Percentiles rank a stretch among this genome's conserved stretches.
These are phyloP conservation scores for Phytopythium litorale DNA, from an alignment of 352 stramenopile species.

Conservation along the genomic window DNA sequence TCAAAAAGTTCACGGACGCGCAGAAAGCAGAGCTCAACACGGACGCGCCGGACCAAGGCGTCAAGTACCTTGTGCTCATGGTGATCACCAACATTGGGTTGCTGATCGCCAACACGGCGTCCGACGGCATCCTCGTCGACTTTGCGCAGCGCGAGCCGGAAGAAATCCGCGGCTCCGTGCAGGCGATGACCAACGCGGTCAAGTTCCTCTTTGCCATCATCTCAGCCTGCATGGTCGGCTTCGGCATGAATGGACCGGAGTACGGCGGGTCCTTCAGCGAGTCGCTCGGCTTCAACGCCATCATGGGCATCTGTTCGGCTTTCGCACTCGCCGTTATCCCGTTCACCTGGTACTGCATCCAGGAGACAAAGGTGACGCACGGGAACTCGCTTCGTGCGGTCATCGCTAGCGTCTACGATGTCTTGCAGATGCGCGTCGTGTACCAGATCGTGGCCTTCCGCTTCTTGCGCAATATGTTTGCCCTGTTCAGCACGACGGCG, in stretches of 20 bases:
- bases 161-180: conserved; percentile 33
- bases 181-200: conserved; percentile 42
- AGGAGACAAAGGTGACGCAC: conserved; percentile 19
- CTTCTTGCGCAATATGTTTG: conserved; percentile 41
- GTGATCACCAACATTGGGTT: conserved; percentile 46
- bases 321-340: conserved; percentile 21
- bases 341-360: conserved; percentile 39
- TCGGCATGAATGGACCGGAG: conserved; percentile 44
- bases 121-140: conserved; percentile 46
- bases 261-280: conserved; percentile 45
- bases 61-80: conserved; percentile 58
- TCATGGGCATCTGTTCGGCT: conserved; percentile 29
- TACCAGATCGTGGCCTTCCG: conserved; percentile 44
- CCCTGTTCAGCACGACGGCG: conserved; percentile 27
- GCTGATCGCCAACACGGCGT: conserved; percentile 38
- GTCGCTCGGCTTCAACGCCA: conserved; percentile 38
- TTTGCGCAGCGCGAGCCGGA: conserved; percentile 49
- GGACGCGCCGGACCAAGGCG: conserved; percentile 32
- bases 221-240: conserved; percentile 43
- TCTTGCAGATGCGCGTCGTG: conserved; percentile 40
- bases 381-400: conserved; percentile 14
- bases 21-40: conserved; percentile 35
- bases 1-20: conserved; percentile 27
- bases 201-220: conserved; percentile 34
- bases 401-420: conserved; percentile 27